phyloP scores from a whole-genome alignment of 495 filamentous ascomycete genomes.

The Poronia punctata region DNA sequence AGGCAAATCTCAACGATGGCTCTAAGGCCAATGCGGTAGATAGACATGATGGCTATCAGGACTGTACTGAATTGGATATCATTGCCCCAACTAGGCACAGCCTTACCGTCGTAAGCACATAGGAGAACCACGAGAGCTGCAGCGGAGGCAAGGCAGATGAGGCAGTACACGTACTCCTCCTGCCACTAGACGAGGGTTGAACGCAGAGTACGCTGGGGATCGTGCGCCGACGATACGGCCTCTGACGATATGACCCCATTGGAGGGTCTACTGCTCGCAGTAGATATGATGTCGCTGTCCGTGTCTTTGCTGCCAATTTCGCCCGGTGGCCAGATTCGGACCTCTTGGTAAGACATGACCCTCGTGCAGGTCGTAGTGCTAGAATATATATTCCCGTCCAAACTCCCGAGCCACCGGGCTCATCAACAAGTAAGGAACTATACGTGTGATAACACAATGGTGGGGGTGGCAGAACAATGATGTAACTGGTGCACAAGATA shows the following conservation, averaged over 20 bases:
- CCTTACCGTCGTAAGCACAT: constrained; percentile 19
- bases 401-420: too few species aligned
- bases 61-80: constrained; percentile 24
- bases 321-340: constrained; percentile 7
- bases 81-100: constrained; percentile 21
- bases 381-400: too few species aligned
- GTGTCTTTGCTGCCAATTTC: neutral
- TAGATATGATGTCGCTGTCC: constrained; percentile 4
- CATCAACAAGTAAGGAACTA: too few species aligned
- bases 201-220: constrained; percentile 14
- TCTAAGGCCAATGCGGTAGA: constrained; percentile 27
- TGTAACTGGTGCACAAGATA: too few species aligned
- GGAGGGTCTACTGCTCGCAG: constrained; percentile 4
- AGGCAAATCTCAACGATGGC: constrained; percentile 26
- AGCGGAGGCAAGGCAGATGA: constrained; percentile 20
- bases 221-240: constrained; percentile 7
- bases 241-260: constrained; percentile 13
- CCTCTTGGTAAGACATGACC: neutral
- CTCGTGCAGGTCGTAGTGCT: neutral
- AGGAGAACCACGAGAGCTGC: constrained; percentile 17
- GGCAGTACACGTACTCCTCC: constrained; percentile 26
- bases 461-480: too few species aligned
- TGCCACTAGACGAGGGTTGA: constrained; percentile 29
- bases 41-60: constrained; percentile 28
- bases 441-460: too few species aligned